These are phyloP conservation scores for Neonectria ditissima DNA, from an alignment of 2,329 filamentous ascomycete genomes.

Conservation along the genomic window DNA sequence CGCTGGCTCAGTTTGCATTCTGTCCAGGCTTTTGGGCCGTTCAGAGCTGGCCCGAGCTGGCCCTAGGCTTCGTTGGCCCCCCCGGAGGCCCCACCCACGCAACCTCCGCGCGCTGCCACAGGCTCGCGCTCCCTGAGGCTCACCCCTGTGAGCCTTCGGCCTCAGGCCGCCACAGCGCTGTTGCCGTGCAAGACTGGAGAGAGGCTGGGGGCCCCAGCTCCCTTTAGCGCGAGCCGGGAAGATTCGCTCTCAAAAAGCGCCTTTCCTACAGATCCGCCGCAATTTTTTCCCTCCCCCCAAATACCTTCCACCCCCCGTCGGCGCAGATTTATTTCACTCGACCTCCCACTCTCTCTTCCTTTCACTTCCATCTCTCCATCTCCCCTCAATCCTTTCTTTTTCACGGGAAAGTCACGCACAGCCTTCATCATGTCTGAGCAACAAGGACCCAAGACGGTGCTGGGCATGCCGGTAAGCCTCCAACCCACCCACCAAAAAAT, in stretches of 20 bases:
- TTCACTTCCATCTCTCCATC: constrained; percentile 63
- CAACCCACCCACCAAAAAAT: constrained; percentile 13
- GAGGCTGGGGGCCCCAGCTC: constrained; percentile 45
- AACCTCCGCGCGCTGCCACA: constrained; percentile 35
- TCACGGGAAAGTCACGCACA: constrained; percentile 56
- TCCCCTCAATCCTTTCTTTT: constrained; percentile 72
- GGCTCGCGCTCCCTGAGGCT: constrained; percentile 20
- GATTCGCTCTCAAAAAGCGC: constrained; percentile 65
- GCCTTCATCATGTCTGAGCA: constrained; percentile 67
- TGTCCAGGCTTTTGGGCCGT: constrained; percentile 14
- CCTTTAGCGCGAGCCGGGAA: constrained; percentile 59
- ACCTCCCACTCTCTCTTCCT: constrained; percentile 55
- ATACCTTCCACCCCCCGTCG: constrained; percentile 57
- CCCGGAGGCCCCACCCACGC: constrained; percentile 30
- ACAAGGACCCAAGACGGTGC: constrained; percentile 62
- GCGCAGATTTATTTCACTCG: constrained; percentile 60
- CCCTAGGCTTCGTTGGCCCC: constrained; percentile 37
- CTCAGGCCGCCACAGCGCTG: constrained; percentile 51
- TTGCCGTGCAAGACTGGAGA: constrained; percentile 49
- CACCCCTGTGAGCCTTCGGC: constrained; percentile 40
- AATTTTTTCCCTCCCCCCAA: constrained; percentile 62
- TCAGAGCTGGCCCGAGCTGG: constrained; percentile 23
- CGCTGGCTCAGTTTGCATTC: constrained; percentile 17
- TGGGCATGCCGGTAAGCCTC: constrained; percentile 75
- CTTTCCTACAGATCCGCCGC: constrained; percentile 58